These are phyloP conservation scores for Ogataea trehaloabstinens DNA, from an alignment of 805 yeast genomes.

Conservation along the genomic window DNA sequence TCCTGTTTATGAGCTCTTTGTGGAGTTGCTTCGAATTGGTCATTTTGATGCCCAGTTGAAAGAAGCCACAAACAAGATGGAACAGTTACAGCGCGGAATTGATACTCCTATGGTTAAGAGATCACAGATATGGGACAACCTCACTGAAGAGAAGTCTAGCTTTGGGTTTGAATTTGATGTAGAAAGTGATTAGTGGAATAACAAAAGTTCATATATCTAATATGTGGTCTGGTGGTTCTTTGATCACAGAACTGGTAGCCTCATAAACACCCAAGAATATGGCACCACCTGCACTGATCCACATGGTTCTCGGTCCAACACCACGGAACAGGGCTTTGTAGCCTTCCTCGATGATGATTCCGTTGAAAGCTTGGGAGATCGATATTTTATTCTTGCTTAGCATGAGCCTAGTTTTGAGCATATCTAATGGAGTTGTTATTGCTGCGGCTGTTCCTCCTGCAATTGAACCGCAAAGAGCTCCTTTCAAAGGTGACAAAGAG, in stretches of 20 bases:
- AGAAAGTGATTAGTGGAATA: constrained; percentile 2
- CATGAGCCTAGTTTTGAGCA: constrained; percentile 84
- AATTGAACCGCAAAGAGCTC: constrained; percentile 79
- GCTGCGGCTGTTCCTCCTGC: constrained; percentile 88
- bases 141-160: constrained; percentile 20
- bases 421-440: constrained; percentile 75
- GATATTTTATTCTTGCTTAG: constrained; percentile 52
- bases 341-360: constrained; percentile 72
- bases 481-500: constrained; percentile 61
- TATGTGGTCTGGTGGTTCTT: not conserved
- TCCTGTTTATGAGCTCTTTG: constrained; percentile 64
- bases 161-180: constrained; percentile 33
- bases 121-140: constrained; percentile 54
- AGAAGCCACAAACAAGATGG: constrained; percentile 35
- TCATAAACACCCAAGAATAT: constrained; percentile 95
- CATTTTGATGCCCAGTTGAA: constrained; percentile 37
- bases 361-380: constrained; percentile 44
- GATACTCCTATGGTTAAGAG: constrained; percentile 30
- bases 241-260: constrained; percentile 41
- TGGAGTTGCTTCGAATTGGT: constrained; percentile 43
- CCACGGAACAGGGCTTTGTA: constrained; percentile 71
- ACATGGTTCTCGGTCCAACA: constrained; percentile 91
- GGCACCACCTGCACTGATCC: constrained; percentile 99
- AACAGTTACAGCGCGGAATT: constrained; percentile 32
- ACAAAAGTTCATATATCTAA: constrained; percentile 4